phyloP scores from a whole-genome alignment of 495 filamentous ascomycete genomes.

The Trichoderma orchidacearum region DNA sequence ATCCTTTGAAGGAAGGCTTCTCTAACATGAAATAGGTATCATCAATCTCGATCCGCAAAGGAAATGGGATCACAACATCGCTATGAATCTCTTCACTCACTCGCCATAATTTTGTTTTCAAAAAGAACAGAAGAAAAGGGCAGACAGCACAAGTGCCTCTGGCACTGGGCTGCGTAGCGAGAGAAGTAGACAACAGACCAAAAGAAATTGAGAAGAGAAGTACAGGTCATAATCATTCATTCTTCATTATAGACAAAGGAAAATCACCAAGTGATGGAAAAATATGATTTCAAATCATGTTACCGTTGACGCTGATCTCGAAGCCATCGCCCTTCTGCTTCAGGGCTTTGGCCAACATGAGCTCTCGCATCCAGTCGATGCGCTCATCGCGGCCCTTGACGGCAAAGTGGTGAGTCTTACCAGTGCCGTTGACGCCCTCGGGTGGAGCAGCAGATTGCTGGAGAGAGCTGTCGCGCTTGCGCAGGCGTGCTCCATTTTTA shows the following conservation, averaged over 20 bases:
- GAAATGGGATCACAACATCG: conserved; percentile 10
- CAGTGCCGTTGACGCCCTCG: conserved; percentile 38
- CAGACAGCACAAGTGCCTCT: conserved; percentile 5
- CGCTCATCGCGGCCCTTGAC: conserved; percentile 76
- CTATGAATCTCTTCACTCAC: not conserved
- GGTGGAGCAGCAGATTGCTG: conserved; percentile 7
- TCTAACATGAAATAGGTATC: conserved; percentile 4
- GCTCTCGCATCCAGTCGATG: conserved; percentile 96
- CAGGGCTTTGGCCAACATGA: conserved; percentile 90
- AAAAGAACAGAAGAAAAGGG: conserved; percentile 9
- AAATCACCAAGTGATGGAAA: not conserved
- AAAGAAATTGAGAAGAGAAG: conserved; percentile 6
- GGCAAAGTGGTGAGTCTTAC: conserved; percentile 89
- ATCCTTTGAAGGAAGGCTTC: not conserved
- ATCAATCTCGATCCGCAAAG: conserved; percentile 5
- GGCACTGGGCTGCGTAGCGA: not conserved
- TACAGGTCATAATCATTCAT: not conserved
- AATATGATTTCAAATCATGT: conserved; percentile 41
- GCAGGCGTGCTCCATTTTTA: conserved; percentile 30
- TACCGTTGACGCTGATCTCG: conserved; percentile 70
- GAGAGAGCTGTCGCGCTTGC: conserved; percentile 27
- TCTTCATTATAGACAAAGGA: not conserved
- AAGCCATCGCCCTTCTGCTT: conserved; percentile 72
- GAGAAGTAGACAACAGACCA: not conserved
- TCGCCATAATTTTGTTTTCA: not conserved